These are phyloP conservation scores for Wickerhamiella azymoides DNA, from an alignment of 805 yeast species.

Conservation along the genomic window DNA sequence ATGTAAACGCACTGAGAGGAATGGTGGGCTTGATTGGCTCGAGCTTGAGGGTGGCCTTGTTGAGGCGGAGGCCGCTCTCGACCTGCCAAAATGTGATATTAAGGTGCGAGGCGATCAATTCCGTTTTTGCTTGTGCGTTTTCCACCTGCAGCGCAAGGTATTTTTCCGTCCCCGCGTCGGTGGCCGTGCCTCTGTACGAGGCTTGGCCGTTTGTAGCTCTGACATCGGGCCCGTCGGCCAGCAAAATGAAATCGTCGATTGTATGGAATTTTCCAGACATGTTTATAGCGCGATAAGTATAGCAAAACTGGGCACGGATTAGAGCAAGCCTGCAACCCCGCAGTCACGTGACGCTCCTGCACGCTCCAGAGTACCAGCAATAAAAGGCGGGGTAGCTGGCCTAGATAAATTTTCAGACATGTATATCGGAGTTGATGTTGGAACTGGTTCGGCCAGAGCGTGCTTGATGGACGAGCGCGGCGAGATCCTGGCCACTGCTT, in stretches of 20 bases:
- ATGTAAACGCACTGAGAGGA: neutral
- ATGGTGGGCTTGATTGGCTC: neutral
- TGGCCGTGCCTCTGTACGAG: neutral
- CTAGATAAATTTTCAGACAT: neutral
- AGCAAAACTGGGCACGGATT: neutral
- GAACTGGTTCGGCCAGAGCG: constrained; percentile 97
- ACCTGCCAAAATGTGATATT: constrained; percentile 3
- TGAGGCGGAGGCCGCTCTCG: neutral
- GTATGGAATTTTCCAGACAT: neutral
- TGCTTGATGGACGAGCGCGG: constrained; percentile 78
- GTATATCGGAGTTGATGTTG: constrained; percentile 82
- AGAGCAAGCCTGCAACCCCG: neutral
- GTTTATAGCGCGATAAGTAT: neutral
- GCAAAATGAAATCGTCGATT: neutral
- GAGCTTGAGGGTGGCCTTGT: neutral
- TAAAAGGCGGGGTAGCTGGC: neutral
- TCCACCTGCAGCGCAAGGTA: neutral
- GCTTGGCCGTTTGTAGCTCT: neutral
- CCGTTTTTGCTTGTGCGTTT: neutral
- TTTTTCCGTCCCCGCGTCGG: neutral
- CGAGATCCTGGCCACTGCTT: constrained; percentile 55
- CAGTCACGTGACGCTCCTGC: neutral
- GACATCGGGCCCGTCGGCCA: neutral
- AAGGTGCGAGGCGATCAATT: neutral
- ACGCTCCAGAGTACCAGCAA: no score